These are phyloP conservation scores for Citrus unshiu DNA, from an alignment of 345 rosid species.

Conservation along the genomic window DNA sequence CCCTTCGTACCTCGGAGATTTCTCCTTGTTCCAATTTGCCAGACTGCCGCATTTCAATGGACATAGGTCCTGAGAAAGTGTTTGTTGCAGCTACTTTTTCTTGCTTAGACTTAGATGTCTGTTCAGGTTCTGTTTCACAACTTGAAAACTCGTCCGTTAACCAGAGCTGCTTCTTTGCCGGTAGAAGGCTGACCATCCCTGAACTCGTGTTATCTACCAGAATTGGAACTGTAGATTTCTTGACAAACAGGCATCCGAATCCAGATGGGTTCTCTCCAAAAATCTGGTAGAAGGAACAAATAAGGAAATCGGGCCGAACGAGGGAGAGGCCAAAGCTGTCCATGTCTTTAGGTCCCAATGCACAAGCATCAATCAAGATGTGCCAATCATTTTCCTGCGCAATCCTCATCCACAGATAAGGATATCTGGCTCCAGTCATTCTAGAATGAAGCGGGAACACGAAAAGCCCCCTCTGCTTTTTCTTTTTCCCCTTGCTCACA, in stretches of 20 bases:
- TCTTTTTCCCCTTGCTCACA: conserved; percentile 47
- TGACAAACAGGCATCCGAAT: conserved; percentile 88
- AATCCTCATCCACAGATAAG: conserved; percentile 81
- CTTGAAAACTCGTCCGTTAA: conserved; percentile 35
- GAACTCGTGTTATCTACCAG: conserved; percentile 48
- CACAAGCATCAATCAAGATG: conserved; percentile 85
- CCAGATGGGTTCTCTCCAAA: conserved; percentile 95
- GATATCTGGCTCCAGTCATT: conserved; percentile 83
- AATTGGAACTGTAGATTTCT: conserved; percentile 57
- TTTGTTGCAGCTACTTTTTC: conserved; percentile 30
- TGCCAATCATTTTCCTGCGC: conserved; percentile 97
- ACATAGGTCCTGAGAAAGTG: conserved; percentile 40
- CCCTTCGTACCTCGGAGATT: conserved; percentile 23
- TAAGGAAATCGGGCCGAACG: conserved; percentile 76
- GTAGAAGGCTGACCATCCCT: conserved; percentile 76
- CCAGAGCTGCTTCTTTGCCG: conserved; percentile 33
- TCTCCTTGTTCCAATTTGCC: conserved; percentile 24
- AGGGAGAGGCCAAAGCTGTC: conserved; percentile 90
- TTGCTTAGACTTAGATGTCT: conserved; percentile 7
- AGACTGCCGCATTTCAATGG: conserved; percentile 21
- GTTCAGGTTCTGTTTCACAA: conserved; percentile 28
- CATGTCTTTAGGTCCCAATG: conserved; percentile 94
- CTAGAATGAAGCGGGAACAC: conserved; percentile 92
- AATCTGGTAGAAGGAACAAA: conserved; percentile 86
- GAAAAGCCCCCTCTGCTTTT: conserved; percentile 67